Evolutionary conservation across 371 early-diverging fungal genomes (phyloP).

Genomic region (Mucor saturninus): DNA sequence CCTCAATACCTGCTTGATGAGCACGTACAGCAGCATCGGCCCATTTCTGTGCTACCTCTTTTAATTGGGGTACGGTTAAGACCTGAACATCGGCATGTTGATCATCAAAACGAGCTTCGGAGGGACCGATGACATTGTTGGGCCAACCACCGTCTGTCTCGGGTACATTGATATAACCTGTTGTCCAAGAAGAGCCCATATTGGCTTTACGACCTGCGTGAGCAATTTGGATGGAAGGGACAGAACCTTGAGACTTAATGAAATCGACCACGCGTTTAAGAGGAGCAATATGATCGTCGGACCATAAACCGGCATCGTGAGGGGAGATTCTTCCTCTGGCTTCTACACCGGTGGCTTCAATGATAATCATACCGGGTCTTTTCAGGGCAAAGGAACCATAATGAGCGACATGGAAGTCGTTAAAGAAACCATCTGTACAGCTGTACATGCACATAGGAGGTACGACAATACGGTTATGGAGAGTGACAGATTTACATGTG

Average conservation of each 20-base stretch:
- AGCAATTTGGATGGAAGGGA: constrained; percentile 76
- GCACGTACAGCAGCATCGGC: constrained; percentile 75
- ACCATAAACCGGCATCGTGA: constrained; percentile 77
- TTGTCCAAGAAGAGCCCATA: constrained; percentile 72
- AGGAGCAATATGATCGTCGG: constrained; percentile 75
- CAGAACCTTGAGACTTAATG: constrained; percentile 65
- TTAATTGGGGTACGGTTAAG: constrained; percentile 68
- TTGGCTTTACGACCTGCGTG: constrained; percentile 88
- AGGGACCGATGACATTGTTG: constrained; percentile 75
- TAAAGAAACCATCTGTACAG: constrained; percentile 24
- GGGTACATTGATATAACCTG: constrained; percentile 49
- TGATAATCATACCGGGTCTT: constrained; percentile 76
- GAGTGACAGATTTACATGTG: constrained; percentile 55
- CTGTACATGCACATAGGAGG: constrained; percentile 81
- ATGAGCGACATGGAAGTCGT: constrained; percentile 69
- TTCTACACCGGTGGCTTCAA: constrained; percentile 82
- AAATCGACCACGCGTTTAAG: constrained; percentile 66
- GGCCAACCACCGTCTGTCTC: constrained; percentile 86
- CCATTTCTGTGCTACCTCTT: constrained; percentile 62
- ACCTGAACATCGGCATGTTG: constrained; percentile 60
- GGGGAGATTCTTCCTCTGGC: constrained; percentile 82
- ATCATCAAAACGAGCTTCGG: constrained; percentile 56
- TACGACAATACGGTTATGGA: constrained; percentile 79
- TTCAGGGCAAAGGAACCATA: constrained; percentile 69
- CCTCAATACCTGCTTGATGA: constrained; percentile 82